Conservation (phyloP, 2,329 filamentous ascomycete species). For the Curvularia spicifera region DNA sequence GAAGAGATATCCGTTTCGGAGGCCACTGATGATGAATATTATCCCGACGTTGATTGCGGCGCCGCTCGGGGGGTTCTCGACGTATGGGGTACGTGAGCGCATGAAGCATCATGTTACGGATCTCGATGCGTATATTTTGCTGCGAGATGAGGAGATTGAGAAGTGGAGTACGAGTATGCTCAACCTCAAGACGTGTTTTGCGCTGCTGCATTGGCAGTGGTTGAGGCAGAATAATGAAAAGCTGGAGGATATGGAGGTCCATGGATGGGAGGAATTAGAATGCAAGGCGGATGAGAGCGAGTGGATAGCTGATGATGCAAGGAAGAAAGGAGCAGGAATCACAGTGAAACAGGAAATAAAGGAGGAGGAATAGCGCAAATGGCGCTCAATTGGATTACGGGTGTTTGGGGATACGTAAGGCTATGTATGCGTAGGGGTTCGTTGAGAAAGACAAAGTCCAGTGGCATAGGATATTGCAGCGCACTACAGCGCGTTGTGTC, state of each 20-base stretch:
- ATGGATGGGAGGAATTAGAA: constrained; percentile 34
- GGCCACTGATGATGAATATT: constrained; percentile 28
- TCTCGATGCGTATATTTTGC: constrained; percentile 32
- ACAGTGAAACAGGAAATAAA: neutral
- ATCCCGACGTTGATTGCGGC: constrained; percentile 34
- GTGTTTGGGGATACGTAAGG: neutral
- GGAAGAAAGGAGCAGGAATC: neutral
- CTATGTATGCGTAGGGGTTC: neutral
- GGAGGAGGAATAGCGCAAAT: neutral
- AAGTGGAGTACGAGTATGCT: constrained; percentile 23
- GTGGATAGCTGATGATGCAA: constrained; percentile 34
- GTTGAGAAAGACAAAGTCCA: neutral
- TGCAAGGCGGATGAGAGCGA: constrained; percentile 32
- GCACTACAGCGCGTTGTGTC: constrained; percentile 9
- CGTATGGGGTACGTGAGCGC: constrained; percentile 27
- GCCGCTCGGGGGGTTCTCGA: constrained; percentile 22
- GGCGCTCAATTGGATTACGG: neutral
- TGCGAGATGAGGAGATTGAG: constrained; percentile 28
- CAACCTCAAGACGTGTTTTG: constrained; percentile 13
- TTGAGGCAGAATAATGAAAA: constrained; percentile 33
- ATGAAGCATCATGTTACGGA: constrained; percentile 43
- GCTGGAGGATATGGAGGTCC: constrained; percentile 34
- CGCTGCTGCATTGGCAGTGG: constrained; percentile 40
- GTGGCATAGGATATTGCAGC: too few species aligned
- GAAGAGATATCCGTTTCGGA: constrained; percentile 2